Percentiles rank a stretch among this genome's conserved stretches.
Conservation (phyloP, 345 rosid species). For the Toxicodendron radicans region DNA sequence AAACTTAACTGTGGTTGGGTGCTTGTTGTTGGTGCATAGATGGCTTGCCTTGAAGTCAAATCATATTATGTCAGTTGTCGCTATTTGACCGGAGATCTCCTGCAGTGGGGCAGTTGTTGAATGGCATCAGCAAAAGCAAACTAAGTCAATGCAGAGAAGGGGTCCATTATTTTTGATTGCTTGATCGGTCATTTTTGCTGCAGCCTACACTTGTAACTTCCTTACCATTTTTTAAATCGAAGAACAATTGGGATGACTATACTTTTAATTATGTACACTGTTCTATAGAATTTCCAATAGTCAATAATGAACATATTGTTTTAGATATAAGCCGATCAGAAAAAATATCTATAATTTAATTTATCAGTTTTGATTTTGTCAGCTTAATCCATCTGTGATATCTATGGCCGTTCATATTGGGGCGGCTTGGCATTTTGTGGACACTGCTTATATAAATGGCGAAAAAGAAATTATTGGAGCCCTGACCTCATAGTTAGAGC, state of each 20-base stretch:
- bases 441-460: too few relatives aligned
- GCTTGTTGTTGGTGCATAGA: too few relatives aligned
- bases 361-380: background rate
- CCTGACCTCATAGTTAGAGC: too few relatives aligned
- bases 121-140: background rate
- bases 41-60: background rate
- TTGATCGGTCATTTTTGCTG: background rate
- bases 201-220: background rate
- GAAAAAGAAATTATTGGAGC: too few relatives aligned
- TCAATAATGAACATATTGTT: too few relatives aligned
- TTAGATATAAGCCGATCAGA: background rate
- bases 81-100: background rate
- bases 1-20: too few relatives aligned
- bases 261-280: too few relatives aligned
- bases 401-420: too few relatives aligned
- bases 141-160: conserved; percentile 2
- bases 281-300: background rate
- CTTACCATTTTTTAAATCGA: background rate
- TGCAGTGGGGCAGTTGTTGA: background rate
- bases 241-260: too few relatives aligned
- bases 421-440: too few relatives aligned
- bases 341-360: background rate
- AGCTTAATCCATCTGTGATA: background rate
- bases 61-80: background rate
- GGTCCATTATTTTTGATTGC: background rate